These are phyloP conservation scores for Colletotrichum caudatum DNA, from an alignment of 2,329 filamentous ascomycete species.

Conservation along the genomic window DNA sequence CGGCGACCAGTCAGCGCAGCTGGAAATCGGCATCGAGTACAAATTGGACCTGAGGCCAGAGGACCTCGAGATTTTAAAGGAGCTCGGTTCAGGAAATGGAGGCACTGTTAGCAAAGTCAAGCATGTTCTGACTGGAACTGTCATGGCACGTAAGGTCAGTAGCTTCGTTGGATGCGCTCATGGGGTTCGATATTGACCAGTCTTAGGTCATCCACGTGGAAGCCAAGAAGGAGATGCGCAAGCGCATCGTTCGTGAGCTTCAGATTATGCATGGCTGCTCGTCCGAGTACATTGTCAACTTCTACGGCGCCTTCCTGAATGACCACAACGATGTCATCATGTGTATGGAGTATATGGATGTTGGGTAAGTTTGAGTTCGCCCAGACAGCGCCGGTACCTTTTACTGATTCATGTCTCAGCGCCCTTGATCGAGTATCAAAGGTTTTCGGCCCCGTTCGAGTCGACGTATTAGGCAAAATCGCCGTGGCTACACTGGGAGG, in stretches of 20 bases:
- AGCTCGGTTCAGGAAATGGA: conserved; percentile 95
- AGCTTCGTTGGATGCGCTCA: background rate
- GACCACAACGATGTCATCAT: conserved; percentile 98
- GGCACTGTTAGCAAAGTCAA: conserved; percentile 98
- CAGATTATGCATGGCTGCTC: conserved; percentile 99
- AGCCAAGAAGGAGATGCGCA: conserved; percentile 95
- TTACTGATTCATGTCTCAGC: conserved; percentile 60
- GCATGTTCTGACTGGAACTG: conserved; percentile 92
- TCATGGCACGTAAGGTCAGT: conserved; percentile 95
- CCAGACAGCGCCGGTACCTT: background rate
- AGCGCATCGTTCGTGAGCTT: conserved; percentile 95
- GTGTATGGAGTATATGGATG: conserved; percentile 99
- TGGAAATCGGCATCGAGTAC: conserved; percentile 98
- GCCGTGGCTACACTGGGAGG: conserved; percentile 95
- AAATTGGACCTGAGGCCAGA: conserved; percentile 91
- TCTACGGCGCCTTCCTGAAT: conserved; percentile 97
- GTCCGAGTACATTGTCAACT: conserved; percentile 95
- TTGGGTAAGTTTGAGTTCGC: conserved; percentile 76
- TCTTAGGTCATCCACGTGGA: conserved; percentile 96
- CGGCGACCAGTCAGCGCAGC: conserved; percentile 70
- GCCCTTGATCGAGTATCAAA: conserved; percentile 94
- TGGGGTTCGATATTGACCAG: conserved; percentile 9
- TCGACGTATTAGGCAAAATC: conserved; percentile 97
- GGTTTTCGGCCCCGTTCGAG: conserved; percentile 93
- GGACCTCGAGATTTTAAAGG: conserved; percentile 92